Percentiles rank a stretch among this genome's conserved stretches.
Evolutionary conservation across 495 filamentous ascomycete species (phyloP).

Genomic region (Cryomyces antarcticus): DNA sequence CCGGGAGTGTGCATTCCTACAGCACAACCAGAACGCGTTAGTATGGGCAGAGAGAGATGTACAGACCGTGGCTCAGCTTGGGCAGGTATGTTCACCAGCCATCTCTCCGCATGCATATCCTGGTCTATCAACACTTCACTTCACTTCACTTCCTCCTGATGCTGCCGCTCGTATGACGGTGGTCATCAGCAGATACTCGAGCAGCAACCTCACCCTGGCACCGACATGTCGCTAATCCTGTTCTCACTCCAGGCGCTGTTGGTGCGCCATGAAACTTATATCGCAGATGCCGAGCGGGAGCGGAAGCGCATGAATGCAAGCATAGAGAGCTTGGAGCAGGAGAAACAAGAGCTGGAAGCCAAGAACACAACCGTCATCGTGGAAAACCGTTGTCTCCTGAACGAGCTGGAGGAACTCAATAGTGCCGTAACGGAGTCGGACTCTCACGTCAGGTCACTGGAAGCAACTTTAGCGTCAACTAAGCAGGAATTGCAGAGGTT

Average conservation of each 20-base stretch:
- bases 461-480: constrained; percentile 50
- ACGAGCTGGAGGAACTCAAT: constrained; percentile 70
- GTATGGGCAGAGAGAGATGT: constrained; percentile 65
- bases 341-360: constrained; percentile 53
- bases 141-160: neutral
- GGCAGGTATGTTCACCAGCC: constrained; percentile 43
- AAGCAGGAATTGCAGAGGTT: constrained; percentile 56
- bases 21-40: constrained; percentile 57
- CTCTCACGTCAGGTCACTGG: constrained; percentile 45
- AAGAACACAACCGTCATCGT: constrained; percentile 52
- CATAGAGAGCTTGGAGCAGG: constrained; percentile 56
- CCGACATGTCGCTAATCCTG: constrained; percentile 32
- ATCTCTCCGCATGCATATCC: neutral
- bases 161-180: neutral
- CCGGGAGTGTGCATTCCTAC: constrained; percentile 56
- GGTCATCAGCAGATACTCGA: neutral
- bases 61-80: constrained; percentile 61
- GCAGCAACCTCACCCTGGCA: neutral
- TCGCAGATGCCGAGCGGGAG: constrained; percentile 73
- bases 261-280: constrained; percentile 78
- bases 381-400: constrained; percentile 58
- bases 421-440: constrained; percentile 55
- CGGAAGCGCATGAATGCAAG: constrained; percentile 43
- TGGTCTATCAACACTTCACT: constrained; percentile 1
- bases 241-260: constrained; percentile 72